Base-by-base conservation (phyloP, 805 yeast species). In the Myxozyma monticola region DNA sequence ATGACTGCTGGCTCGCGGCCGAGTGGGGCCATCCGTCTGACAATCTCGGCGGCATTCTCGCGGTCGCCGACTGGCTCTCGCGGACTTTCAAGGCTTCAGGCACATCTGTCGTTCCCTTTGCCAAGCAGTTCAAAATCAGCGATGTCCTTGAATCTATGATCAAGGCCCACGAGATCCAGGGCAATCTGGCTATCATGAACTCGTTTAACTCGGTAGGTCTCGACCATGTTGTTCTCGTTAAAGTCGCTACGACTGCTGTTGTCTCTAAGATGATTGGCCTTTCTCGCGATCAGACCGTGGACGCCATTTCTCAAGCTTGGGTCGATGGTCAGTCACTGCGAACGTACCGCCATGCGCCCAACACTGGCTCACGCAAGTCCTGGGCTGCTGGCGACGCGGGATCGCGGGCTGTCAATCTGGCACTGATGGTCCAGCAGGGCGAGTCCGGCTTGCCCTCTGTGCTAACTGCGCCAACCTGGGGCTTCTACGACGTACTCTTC, bases 1-100 rank as follows among this genome's bases (percentile, higher is more conserved):
- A 79, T 55, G 84, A 79, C 62, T 79, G 84, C 65, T 79, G 84
- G 84, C 65, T 79, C 35, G 84, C 84, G 42, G 83, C 82, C n/a
- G 84, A 80, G 64, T 79, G 84, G 84, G 84, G 84, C 3, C 84
- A 79, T 64, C 84, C 84, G 21, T 76, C 81, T 28, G 84, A 79
- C 61, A 79, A 79, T 63, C 60, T 79, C 43, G 84, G 83, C 40
- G 80, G 81, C 44, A 78, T 79, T 50, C 64, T 79, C 12, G 80
- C 84, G 1, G 79, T 80, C 29, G 76, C 83, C 28, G 84, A 79
- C 64, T 72, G 77, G 68, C 69, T 75, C 49, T 75, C 80, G 45
- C 71, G 83, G 56, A 61, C 69, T 21, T 64, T 70, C 45, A 72
- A 71, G 59, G 70, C 72, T 15, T 68, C 71, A 28, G 64, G 64